Percentiles rank a stretch among this genome's conserved stretches.
Conservation (phyloP, 2,329 filamentous ascomycete species). For the Gnomoniopsis sp. region DNA sequence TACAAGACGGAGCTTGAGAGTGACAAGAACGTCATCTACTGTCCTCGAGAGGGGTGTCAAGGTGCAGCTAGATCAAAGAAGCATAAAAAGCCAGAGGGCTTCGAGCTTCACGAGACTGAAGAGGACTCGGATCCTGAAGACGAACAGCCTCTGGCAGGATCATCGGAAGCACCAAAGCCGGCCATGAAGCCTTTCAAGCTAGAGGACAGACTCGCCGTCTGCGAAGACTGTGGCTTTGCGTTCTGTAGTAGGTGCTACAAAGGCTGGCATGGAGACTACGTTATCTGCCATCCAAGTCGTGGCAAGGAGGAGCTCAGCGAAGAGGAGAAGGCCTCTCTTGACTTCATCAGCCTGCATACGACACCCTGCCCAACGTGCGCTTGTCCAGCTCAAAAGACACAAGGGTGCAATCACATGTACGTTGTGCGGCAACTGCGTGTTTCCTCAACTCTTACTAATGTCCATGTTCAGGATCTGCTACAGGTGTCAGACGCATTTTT, state of each 20-base stretch:
- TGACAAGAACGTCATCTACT: slow-evolving; percentile 89
- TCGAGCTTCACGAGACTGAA: slow-evolving; percentile 56
- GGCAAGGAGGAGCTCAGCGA: slow-evolving; percentile 69
- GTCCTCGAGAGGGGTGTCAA: slow-evolving; percentile 88
- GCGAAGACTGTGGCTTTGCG: slow-evolving; percentile 83
- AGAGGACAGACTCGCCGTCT: slow-evolving; percentile 73
- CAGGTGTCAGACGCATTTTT: slow-evolving; percentile 88
- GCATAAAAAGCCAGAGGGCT: slow-evolving; percentile 66
- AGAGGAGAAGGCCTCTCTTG: slow-evolving; percentile 82
- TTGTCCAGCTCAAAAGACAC: slow-evolving; percentile 81
- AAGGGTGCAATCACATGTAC: slow-evolving; percentile 92
- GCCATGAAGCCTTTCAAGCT: slow-evolving; percentile 38
- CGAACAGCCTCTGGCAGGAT: slow-evolving; percentile 31
- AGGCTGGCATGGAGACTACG: slow-evolving; percentile 91
- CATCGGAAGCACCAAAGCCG: slow-evolving; percentile 22
- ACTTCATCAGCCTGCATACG: slow-evolving; percentile 78
- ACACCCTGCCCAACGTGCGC: slow-evolving; percentile 86
- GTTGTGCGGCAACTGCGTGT: neutral
- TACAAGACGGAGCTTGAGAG: slow-evolving; percentile 90
- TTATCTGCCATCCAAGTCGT: slow-evolving; percentile 63
- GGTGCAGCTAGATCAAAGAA: slow-evolving; percentile 77
- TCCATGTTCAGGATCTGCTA: slow-evolving; percentile 59
- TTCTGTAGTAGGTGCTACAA: slow-evolving; percentile 71
- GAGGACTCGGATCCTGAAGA: slow-evolving; percentile 49
- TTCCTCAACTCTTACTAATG: neutral